A percentile compares a stretch with the other conserved stretches of the same genome.
phyloP scores from a whole-genome alignment of 805 yeast genomes.

The Metschnikowia vanudenii region DNA sequence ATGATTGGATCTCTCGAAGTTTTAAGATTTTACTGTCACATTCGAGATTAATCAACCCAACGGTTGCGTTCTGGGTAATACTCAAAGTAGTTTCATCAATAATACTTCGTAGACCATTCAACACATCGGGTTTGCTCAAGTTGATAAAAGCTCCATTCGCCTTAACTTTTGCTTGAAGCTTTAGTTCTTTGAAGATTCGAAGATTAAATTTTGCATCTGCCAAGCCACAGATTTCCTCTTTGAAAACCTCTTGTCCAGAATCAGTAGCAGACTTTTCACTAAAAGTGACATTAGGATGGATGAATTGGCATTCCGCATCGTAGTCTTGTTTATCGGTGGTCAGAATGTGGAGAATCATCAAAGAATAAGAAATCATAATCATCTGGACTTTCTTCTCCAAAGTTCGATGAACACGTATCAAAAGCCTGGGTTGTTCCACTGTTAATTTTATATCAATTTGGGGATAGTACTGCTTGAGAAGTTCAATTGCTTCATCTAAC shows the following conservation, averaged over 20 bases:
- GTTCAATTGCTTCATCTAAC: constrained; percentile 3
- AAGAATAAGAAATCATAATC: constrained; percentile 34
- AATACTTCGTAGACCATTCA: constrained; percentile 32
- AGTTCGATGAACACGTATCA: constrained; percentile 24
- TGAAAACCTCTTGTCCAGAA: constrained; percentile 4
- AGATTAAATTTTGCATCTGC: constrained; percentile 22
- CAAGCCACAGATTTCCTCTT: constrained; percentile 25
- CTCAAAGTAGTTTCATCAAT: constrained; percentile 26
- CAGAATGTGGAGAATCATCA: constrained; percentile 32
- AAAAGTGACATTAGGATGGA: constrained; percentile 33
- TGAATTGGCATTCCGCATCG: constrained; percentile 32
- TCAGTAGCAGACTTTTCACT: constrained; percentile 23
- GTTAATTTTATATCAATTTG: constrained; percentile 16
- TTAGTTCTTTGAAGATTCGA: constrained; percentile 29
- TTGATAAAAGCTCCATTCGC: constrained; percentile 25
- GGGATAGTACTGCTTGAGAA: constrained; percentile 12
- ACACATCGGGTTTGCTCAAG: constrained; percentile 29
- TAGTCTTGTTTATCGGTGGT: constrained; percentile 35
- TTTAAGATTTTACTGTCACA: constrained; percentile 25
- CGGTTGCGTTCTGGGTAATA: constrained; percentile 25
- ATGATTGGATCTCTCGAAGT: background rate
- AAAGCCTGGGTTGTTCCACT: constrained; percentile 18
- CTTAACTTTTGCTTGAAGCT: constrained; percentile 22
- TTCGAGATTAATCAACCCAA: constrained; percentile 30
- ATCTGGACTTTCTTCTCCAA: constrained; percentile 24